phyloP scores from a whole-genome alignment of 192 early-diverging fungal genomes.

The Coemansia sp. region DNA sequence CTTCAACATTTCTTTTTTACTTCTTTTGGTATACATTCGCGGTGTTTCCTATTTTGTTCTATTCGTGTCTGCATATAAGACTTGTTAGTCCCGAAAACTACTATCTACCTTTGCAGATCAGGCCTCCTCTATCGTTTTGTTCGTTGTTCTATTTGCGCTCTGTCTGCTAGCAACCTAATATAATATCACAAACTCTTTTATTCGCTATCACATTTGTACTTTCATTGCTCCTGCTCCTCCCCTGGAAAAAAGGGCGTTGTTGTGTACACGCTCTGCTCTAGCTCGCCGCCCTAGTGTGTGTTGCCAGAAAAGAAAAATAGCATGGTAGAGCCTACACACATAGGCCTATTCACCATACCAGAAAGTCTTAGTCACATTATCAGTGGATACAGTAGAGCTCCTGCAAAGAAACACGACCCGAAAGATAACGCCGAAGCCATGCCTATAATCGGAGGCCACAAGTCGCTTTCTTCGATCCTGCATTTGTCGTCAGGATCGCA shows the following conservation, averaged over 20 bases:
- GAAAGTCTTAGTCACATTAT: constrained; percentile 41
- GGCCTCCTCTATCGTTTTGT: not conserved
- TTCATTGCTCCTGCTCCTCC: not conserved
- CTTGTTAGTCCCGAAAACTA: not conserved
- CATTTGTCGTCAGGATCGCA: constrained; percentile 25
- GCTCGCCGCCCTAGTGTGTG: not conserved
- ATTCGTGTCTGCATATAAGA: not conserved
- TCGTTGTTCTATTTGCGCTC: not conserved
- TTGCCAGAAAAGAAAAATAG: constrained; percentile 6
- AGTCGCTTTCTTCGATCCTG: constrained; percentile 47
- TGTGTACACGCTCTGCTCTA: not conserved
- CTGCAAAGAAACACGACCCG: constrained; percentile 15
- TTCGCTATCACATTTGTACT: too few species aligned
- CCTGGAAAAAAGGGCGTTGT: not conserved
- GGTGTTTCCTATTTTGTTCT: not conserved
- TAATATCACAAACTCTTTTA: too few species aligned
- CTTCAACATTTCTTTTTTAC: not conserved
- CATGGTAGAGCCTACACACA: constrained; percentile 51
- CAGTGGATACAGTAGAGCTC: constrained; percentile 16
- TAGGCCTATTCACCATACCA: constrained; percentile 45
- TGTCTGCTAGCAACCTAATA: not conserved
- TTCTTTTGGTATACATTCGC: not conserved
- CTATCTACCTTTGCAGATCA: not conserved
- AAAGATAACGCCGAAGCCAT: constrained; percentile 25
- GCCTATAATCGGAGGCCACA: constrained; percentile 52